phyloP scores from a whole-genome alignment of 495 filamentous ascomycete genomes.

The Glutinoglossum americanum region DNA sequence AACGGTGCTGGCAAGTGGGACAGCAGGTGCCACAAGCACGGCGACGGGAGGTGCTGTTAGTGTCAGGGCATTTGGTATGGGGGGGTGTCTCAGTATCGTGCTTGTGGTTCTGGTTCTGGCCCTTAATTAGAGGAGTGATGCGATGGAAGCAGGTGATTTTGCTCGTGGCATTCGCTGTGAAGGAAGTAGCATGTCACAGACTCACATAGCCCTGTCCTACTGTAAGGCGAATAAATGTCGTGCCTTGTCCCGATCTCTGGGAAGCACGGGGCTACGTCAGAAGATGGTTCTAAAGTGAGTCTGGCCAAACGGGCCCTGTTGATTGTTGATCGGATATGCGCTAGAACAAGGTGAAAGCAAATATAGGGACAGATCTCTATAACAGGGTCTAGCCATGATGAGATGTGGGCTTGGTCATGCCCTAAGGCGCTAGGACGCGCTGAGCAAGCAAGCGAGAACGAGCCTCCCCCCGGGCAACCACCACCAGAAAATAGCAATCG shows the following conservation, averaged over 20 bases:
- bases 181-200: background rate
- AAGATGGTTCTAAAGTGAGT: too few species aligned
- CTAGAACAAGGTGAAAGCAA: too few species aligned
- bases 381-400: too few species aligned
- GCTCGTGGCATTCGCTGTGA: background rate
- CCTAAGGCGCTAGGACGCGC: background rate
- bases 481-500: background rate
- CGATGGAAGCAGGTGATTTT: background rate
- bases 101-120: background rate
- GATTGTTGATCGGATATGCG: too few species aligned
- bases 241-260: background rate
- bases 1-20: background rate
- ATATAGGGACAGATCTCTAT: too few species aligned
- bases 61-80: background rate
- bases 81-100: background rate
- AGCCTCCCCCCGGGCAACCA: background rate
- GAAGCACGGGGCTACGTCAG: background rate
- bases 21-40: background rate
- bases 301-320: too few species aligned
- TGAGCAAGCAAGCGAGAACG: background rate
- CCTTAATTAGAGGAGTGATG: background rate
- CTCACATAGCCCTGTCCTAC: background rate
- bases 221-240: background rate
- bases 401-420: too few species aligned
- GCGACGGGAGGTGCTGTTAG: background rate